A percentile compares a stretch with the other conserved stretches of the same genome.
Conservation (phyloP, 257 asterid species). For the Euphrasia confusa region DNA sequence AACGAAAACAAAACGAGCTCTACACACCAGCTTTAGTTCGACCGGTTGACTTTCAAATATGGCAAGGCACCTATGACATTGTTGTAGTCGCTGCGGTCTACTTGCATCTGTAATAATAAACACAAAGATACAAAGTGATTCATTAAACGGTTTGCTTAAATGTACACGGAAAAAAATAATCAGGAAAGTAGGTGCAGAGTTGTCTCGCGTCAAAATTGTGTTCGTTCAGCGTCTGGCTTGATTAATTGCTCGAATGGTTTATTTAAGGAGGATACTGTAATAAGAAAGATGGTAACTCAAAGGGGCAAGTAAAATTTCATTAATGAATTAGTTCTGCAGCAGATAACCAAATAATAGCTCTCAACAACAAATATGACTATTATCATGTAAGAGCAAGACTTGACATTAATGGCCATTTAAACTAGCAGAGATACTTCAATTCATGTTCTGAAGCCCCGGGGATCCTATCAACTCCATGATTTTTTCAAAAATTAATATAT, state of each 20-base stretch:
- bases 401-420: neutral
- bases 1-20: conserved; percentile 25
- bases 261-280: too few relatives aligned
- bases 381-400: neutral
- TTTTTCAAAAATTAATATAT: too few relatives aligned
- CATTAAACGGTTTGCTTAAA: neutral
- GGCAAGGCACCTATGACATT: conserved; percentile 95
- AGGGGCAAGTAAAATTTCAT: too few relatives aligned
- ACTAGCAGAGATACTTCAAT: too few relatives aligned
- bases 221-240: too few relatives aligned
- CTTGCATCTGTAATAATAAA: conserved; percentile 58
- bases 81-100: conserved; percentile 82
- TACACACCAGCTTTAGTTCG: conserved; percentile 40
- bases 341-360: neutral
- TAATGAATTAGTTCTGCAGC: neutral
- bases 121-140: neutral
- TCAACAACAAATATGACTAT: neutral
- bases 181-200: neutral
- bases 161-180: neutral
- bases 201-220: neutral
- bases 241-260: too few relatives aligned
- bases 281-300: too few relatives aligned
- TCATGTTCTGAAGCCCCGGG: too few relatives aligned
- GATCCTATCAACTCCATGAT: too few relatives aligned
- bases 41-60: conserved; percentile 79